Evolutionary conservation across 176 grass and related monocot genomes (phyloP).

Genomic region (Cymbopogon citratus): DNA sequence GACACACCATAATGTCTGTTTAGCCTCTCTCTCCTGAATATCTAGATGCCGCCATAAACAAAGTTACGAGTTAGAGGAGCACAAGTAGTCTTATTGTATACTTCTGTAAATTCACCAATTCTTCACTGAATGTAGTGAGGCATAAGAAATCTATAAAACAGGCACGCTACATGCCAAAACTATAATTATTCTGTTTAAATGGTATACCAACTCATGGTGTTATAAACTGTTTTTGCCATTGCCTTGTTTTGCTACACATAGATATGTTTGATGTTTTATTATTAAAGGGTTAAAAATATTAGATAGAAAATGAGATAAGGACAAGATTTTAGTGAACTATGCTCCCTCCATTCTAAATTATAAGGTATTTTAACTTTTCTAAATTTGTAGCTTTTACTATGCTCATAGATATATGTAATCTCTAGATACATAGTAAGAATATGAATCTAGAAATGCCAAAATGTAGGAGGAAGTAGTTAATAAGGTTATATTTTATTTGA

Average conservation of each 20-base stretch:
- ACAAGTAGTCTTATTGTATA: background rate
- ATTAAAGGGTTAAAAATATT: background rate
- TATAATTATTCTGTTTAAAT: background rate
- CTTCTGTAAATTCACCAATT: background rate
- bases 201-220: background rate
- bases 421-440: too few species aligned
- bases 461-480: background rate
- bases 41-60: constrained; percentile 7
- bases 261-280: background rate
- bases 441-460: too few species aligned
- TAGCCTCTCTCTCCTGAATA: constrained; percentile 46
- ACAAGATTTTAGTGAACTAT: too few species aligned
- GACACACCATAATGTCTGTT: constrained; percentile 50
- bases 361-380: background rate
- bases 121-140: background rate
- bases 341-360: too few species aligned
- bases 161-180: background rate
- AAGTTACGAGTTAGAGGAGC: background rate
- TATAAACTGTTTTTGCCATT: background rate
- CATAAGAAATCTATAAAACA: background rate
- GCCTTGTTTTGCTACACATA: background rate
- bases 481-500: background rate
- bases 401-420: too few species aligned
- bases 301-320: background rate
- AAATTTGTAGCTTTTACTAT: too few species aligned